These are phyloP conservation scores for Penicillium lividum DNA, from an alignment of 495 filamentous ascomycete genomes.

Conservation along the genomic window DNA sequence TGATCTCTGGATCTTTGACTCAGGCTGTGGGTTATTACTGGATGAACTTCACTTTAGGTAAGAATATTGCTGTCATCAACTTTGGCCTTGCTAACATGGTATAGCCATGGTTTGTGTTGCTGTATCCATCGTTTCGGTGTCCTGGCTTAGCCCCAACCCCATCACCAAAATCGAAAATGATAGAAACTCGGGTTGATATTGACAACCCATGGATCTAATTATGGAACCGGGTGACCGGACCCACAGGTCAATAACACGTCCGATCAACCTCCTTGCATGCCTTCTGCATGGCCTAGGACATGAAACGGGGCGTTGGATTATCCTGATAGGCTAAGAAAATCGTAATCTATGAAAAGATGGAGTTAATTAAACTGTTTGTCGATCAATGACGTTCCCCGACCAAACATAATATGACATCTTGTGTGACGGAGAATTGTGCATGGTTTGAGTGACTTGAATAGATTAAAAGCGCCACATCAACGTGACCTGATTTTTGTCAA, in stretches of 20 bases:
- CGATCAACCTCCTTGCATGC: not conserved
- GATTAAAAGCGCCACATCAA: conserved; percentile 23
- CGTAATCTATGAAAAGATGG: conserved; percentile 10
- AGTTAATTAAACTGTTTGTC: conserved; percentile 12
- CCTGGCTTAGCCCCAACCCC: too few relatives aligned
- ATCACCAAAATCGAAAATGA: too few relatives aligned
- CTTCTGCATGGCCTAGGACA: not conserved
- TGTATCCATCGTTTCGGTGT: too few relatives aligned
- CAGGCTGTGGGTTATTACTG: too few relatives aligned
- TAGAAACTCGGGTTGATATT: not conserved
- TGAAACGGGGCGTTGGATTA: conserved; percentile 5
- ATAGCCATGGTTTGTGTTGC: too few relatives aligned
- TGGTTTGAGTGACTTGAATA: conserved; percentile 20
- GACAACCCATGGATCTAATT: not conserved
- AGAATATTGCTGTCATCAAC: too few relatives aligned
- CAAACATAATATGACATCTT: conserved; percentile 9
- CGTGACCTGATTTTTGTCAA: conserved; percentile 11
- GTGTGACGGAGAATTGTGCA: not conserved
- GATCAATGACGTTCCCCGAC: conserved; percentile 15
- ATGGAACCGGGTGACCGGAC: too few relatives aligned
- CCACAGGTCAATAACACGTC: not conserved
- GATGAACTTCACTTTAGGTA: too few relatives aligned
- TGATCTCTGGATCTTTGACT: too few relatives aligned
- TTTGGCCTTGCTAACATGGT: too few relatives aligned
- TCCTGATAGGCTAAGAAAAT: conserved; percentile 16